Conservation (phyloP, 345 rosid species). For the Heritiera fomes region DNA sequence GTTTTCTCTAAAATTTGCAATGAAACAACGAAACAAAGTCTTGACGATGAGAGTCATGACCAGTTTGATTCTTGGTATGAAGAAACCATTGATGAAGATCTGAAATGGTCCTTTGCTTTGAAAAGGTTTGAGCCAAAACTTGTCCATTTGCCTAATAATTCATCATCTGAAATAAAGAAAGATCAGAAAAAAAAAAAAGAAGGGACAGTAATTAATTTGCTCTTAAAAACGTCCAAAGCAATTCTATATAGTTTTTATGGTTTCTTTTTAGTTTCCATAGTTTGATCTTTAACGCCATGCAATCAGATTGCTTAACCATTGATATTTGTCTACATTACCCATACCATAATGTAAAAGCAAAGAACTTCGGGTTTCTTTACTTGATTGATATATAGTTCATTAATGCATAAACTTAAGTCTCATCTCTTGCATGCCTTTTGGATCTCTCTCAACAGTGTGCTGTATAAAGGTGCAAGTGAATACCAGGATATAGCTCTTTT, state of each 20-base stretch:
- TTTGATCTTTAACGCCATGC: neutral
- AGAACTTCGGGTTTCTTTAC: neutral
- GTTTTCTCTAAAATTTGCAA: slow-evolving; percentile 51
- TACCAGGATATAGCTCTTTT: slow-evolving; percentile 82
- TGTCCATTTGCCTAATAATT: neutral
- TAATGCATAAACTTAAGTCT: neutral
- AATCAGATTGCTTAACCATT: neutral
- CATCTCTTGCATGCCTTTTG: neutral
- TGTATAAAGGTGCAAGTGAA: slow-evolving; percentile 69
- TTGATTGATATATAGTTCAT: neutral
- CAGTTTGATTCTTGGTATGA: slow-evolving; percentile 68
- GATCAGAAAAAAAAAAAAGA: neutral
- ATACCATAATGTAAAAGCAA: neutral
- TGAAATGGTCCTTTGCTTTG: slow-evolving; percentile 91
- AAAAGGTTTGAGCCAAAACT: slow-evolving; percentile 54
- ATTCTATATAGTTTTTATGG: neutral
- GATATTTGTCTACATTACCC: neutral
- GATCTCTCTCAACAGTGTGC: slow-evolving; percentile 47
- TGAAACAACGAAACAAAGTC: slow-evolving; percentile 25
- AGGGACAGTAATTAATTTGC: neutral
- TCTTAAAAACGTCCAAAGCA: neutral
- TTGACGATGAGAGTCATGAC: neutral
- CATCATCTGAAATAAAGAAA: neutral
- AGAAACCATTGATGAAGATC: slow-evolving; percentile 79
- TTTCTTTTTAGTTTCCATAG: neutral